These are phyloP conservation scores for Malus sylvestris DNA, from an alignment of 306 rosid species.

Conservation along the genomic window DNA sequence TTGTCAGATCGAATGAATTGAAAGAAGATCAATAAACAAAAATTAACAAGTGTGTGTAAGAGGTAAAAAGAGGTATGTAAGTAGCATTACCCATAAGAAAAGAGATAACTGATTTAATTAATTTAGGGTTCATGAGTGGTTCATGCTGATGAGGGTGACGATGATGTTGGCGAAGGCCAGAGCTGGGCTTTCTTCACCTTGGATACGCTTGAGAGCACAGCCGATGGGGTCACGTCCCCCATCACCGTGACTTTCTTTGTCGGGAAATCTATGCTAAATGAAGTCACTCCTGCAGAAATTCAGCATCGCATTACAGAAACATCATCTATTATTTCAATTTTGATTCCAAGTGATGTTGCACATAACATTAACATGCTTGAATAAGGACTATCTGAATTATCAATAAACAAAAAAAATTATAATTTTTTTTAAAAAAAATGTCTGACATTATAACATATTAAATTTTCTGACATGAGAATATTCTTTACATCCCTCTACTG, in stretches of 20 bases:
- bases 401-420: not conserved
- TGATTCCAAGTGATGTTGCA: not conserved
- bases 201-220: constrained; percentile 63
- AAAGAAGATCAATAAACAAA: too few species aligned
- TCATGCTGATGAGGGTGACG: constrained; percentile 37
- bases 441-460: not conserved
- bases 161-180: constrained; percentile 50
- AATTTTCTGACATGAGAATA: not conserved
- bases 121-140: not conserved
- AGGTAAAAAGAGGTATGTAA: too few species aligned
- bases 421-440: not conserved
- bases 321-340: not conserved
- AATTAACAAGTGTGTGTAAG: too few species aligned
- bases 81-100: too few species aligned
- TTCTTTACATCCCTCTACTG: not conserved
- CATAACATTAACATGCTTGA: not conserved
- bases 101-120: not conserved
- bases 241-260: constrained; percentile 72
- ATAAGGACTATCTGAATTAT: not conserved
- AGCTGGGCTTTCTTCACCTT: constrained; percentile 83
- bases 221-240: constrained; percentile 69
- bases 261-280: constrained; percentile 64
- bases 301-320: not conserved
- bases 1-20: too few species aligned
- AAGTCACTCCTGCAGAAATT: constrained; percentile 66